Evolutionary conservation across 2,329 filamentous ascomycete genomes (phyloP), one percentile per base, ranked within the genome.

Genomic region (Phialophora expanda): DNA sequence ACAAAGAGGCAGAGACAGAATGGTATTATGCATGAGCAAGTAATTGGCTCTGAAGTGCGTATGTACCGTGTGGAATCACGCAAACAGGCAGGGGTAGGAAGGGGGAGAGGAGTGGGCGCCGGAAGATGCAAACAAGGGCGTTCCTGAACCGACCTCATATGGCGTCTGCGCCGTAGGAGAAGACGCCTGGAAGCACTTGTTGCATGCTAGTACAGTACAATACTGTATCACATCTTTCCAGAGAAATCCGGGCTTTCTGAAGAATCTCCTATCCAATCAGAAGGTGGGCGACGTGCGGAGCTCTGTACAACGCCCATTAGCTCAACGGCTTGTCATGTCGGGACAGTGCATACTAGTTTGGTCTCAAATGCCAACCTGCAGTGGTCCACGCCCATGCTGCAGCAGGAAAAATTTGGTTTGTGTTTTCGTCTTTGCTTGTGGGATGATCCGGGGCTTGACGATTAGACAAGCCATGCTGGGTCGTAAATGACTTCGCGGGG

Each of bases 41-140:
- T 60, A 68, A 58, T 22, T 56, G 38, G 56, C 46, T 56, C 44
- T 62, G 48, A 57, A 50, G 50, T 57, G 66, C 54, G 61, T 62
- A 38, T 56, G 46, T 28, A 51, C 24, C 48, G 28, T 24, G 60
- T 50, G 55, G 48, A 63, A 53, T 65, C 62, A 69, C 69, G 69
- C 71, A 73, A 73, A 73, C 71, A 72, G 69, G 66, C 70, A 67
- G 63, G 61, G 66, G 55, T 62, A 56, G 61, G 20, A 65, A 56
- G 51, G 62, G 63, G 34, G 30, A 22, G 41, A 38, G 32, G 55
- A 56, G 26, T 54, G 62, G 61, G 46, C 30, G 28, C 30, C 57
- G 58, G 58, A 32, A 51, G 48, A 66, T 65, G 66, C 71, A 73
- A 73, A 71, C 70, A 73, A 53, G 68, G 67, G n/a, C 28, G 62